Evolutionary conservation across 176 grass and related monocot species (phyloP), one percentile per base, ranked within the genome.

Genomic region (Hsuehochloa calcarea): DNA sequence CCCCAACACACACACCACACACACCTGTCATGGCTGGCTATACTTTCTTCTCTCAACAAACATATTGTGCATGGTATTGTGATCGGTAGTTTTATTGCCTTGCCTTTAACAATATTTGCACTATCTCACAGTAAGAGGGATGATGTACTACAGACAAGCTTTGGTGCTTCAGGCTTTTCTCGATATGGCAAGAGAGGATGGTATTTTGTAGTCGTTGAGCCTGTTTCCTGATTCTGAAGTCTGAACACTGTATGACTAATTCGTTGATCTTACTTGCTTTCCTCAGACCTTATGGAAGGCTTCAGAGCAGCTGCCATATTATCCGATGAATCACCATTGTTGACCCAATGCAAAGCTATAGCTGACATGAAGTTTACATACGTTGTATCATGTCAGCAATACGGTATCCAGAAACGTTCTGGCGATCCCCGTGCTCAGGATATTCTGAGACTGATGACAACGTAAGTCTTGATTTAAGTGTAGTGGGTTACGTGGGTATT

Each of bases 361-460:
- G 96, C 96, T 80, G 96, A 98, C 82, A 92, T 98, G 93, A 98
- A 98, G 86, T 98, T 98, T 84, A 93, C 96, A 72, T 98, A 95
- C 73, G 93, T 98, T 76, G 93, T 98, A 41, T 98, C 96, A 44
- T 98, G 96, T 82, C 96, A 98, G 60, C 87, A 93, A 87, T 98
- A 98, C n/a, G 96, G 96, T 85, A 95, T 98, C 56, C 96, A 98
- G 79, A 98, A 98, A 82, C 93, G 96, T 35, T 85, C 89, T 72
- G 80, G 89, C 45, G 91, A 98, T 88, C 12, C 11, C 43, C 89
- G 11, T 67, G 96, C 96, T 43, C 91, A 95, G 40, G 93, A 98
- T 93, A 98, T 98, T 79, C 85, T 98, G 44, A 84, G 61, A 64
- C 86, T 98, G 40, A 98, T 98, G 96, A 95, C 93, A 50, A 93